Percentiles rank a stretch among this genome's conserved stretches.
These are phyloP conservation scores for Iris macrosiphon DNA, from an alignment of 106 monocot species.

Conservation along the genomic window DNA sequence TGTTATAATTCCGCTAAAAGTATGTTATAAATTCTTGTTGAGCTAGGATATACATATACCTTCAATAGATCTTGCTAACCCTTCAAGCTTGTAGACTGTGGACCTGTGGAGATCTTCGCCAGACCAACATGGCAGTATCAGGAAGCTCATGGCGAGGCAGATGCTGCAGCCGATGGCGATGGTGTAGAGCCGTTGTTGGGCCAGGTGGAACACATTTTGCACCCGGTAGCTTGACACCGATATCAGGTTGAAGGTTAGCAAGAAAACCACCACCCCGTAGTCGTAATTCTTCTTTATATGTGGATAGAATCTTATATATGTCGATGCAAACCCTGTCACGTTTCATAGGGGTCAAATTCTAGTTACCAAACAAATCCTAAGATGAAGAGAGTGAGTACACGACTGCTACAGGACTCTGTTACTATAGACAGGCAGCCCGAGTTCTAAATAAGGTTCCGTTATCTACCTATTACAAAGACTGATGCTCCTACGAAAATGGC, in stretches of 20 bases:
- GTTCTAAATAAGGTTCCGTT: not conserved
- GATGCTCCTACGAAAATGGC: conserved; percentile 41
- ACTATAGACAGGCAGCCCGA: too few species aligned
- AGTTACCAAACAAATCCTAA: not conserved
- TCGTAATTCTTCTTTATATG: conserved; percentile 76
- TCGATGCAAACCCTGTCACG: conserved; percentile 42
- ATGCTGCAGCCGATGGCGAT: conserved; percentile 68
- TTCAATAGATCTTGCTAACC: conserved; percentile 28
- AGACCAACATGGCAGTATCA: conserved; percentile 70
- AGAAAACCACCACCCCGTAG: conserved; percentile 69
- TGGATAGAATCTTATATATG: conserved; percentile 63
- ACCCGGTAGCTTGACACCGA: conserved; percentile 64
- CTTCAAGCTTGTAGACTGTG: conserved; percentile 18
- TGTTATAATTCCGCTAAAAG: not conserved
- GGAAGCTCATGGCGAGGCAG: conserved; percentile 65
- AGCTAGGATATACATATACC: too few species aligned
- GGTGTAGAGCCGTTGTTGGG: conserved; percentile 53
- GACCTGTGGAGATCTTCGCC: conserved; percentile 66
- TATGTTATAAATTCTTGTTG: too few species aligned
- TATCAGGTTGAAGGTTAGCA: conserved; percentile 83
- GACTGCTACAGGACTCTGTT: not conserved
- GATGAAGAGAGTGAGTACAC: too few species aligned
- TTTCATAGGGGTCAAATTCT: not conserved
- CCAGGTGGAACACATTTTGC: conserved; percentile 47
- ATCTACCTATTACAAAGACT: conserved; percentile 51